Evolutionary conservation across 2,329 filamentous ascomycete genomes (phyloP).

Genomic region (Cephalotrichum gorgonifer): DNA sequence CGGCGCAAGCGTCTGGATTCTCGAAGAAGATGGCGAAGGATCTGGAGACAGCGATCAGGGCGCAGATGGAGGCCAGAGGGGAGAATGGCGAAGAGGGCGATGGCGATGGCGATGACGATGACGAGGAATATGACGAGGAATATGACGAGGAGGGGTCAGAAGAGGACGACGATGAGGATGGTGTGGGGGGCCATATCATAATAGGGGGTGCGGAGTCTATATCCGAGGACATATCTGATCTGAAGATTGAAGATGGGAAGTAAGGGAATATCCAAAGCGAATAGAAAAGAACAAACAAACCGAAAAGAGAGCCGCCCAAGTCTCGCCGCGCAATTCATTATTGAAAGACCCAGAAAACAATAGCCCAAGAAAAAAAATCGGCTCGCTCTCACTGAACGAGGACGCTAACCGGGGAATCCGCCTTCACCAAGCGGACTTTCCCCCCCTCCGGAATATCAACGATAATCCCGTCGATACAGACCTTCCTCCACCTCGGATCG

Average conservation of each 20-base stretch:
- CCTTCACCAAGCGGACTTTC: slow-evolving; percentile 54
- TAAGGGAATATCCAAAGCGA: background rate
- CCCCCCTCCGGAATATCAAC: slow-evolving; percentile 62
- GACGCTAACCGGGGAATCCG: slow-evolving; percentile 16
- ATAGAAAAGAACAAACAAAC: background rate
- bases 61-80: slow-evolving; percentile 48
- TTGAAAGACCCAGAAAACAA: background rate
- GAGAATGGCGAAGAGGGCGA: slow-evolving; percentile 21
- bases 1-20: slow-evolving; percentile 87
- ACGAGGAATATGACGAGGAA: slow-evolving; percentile 19
- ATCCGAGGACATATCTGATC: slow-evolving; percentile 1
- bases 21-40: slow-evolving; percentile 96
- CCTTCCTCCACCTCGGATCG: slow-evolving; percentile 67
- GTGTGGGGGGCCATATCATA: slow-evolving; percentile 5
- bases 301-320: background rate
- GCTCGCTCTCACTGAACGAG: slow-evolving; percentile 17
- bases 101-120: slow-evolving; percentile 13
- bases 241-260: background rate
- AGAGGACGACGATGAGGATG: slow-evolving; percentile 2
- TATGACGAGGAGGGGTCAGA: slow-evolving; percentile 16
- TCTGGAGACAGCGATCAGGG: slow-evolving; percentile 79
- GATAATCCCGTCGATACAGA: slow-evolving; percentile 89
- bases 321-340: background rate
- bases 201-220: slow-evolving; percentile 2
- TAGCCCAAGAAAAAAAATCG: background rate